Conservation (phyloP, 176 grass and related monocot species). For the Bonia amplexicaulis region DNA sequence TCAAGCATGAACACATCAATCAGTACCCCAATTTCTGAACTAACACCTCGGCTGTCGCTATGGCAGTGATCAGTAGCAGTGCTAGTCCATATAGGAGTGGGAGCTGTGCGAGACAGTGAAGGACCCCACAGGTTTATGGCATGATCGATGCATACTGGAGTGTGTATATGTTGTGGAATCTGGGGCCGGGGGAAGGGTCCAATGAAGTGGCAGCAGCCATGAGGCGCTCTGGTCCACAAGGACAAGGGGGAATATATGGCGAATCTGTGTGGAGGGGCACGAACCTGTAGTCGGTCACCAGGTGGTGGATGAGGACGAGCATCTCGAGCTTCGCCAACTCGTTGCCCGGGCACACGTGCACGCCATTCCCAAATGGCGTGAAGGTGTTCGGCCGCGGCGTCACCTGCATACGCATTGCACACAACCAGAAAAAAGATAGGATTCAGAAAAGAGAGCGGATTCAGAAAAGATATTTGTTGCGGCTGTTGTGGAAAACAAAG, state of each 20-base stretch:
- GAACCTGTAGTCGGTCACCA: conserved; percentile 80
- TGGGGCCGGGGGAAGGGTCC: conserved; percentile 2
- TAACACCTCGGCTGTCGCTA: background rate
- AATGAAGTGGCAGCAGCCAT: conserved; percentile 11
- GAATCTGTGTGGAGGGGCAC: conserved; percentile 15
- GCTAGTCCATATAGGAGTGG: background rate
- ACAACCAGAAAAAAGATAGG: background rate
- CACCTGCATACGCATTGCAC: conserved; percentile 39
- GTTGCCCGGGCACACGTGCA: conserved; percentile 88
- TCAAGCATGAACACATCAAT: conserved; percentile 3
- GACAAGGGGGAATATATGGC: conserved; percentile 21
- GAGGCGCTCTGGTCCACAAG: background rate
- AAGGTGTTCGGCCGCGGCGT: conserved; percentile 85
- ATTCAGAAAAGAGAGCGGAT: background rate
- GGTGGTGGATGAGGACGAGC: conserved; percentile 81
- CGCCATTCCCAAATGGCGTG: conserved; percentile 77
- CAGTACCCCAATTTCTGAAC: background rate
- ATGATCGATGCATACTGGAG: conserved; percentile 6
- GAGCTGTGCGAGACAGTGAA: background rate
- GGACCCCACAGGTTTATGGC: background rate
- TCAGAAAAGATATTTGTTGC: background rate
- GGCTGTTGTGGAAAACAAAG: background rate
- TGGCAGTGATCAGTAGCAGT: background rate
- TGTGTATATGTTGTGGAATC: background rate
- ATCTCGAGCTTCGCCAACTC: conserved; percentile 97